A percentile compares a stretch with the other conserved stretches of the same genome.
phyloP scores from a whole-genome alignment of 352 stramenopile species.

The Phytophthora fragariaefolia region DNA sequence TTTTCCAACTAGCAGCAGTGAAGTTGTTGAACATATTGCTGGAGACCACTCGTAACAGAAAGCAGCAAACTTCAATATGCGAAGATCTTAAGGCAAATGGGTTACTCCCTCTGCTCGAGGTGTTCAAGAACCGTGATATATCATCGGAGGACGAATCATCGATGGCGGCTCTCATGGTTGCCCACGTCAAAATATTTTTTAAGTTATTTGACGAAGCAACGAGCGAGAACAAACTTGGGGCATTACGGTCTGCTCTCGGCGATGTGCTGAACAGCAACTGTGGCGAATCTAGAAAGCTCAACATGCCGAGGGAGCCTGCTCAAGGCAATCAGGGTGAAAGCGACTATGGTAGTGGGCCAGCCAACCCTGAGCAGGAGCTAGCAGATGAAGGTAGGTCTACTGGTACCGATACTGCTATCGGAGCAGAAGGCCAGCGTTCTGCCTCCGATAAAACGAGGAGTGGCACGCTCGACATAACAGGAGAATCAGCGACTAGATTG shows the following conservation, averaged over 20 bases:
- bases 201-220: constrained; percentile 22
- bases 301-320: neutral
- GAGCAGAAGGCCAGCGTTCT: neutral
- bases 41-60: constrained; percentile 35
- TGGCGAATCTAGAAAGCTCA: neutral
- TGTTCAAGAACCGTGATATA: constrained; percentile 16
- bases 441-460: neutral
- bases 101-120: constrained; percentile 44
- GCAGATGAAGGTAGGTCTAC: neutral
- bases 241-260: constrained; percentile 28
- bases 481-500: neutral
- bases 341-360: constrained; percentile 5
- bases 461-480: neutral
- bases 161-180: constrained; percentile 3
- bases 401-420: neutral
- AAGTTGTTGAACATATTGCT: constrained; percentile 61
- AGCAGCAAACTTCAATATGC: constrained; percentile 42
- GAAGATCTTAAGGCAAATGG: constrained; percentile 49
- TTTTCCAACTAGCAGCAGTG: constrained; percentile 41
- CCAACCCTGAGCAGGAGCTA: constrained; percentile 4
- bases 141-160: neutral
- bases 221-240: constrained; percentile 20
- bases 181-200: constrained; percentile 25
- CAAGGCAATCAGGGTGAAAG: constrained; percentile 32
- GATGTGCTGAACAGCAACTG: constrained; percentile 15